These are phyloP conservation scores for Quercus tomentella DNA, from an alignment of 331 rosid species.

Conservation along the genomic window DNA sequence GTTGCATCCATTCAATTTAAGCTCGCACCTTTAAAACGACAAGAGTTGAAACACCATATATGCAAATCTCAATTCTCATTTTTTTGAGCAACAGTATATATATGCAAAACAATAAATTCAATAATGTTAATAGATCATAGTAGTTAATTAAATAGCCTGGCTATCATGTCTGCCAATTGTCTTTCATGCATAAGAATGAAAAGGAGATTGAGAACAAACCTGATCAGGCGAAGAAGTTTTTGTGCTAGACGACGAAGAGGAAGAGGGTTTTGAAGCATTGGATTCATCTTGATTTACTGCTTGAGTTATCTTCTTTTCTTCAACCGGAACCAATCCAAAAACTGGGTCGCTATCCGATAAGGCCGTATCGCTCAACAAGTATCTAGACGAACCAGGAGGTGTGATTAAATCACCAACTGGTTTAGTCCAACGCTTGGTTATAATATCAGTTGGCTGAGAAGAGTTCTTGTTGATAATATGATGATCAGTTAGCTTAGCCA, in stretches of 20 bases:
- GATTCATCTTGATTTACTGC: slow-evolving; percentile 22
- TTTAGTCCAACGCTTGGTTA: slow-evolving; percentile 44
- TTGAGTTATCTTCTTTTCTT: slow-evolving; percentile 22
- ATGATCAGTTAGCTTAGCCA: slow-evolving; percentile 26
- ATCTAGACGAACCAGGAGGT: slow-evolving; percentile 76
- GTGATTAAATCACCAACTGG: slow-evolving; percentile 38
- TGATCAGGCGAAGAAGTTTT: slow-evolving; percentile 49
- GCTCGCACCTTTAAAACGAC: not conserved
- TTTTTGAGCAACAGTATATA: too few species aligned
- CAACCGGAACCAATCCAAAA: slow-evolving; percentile 25
- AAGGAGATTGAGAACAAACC: slow-evolving; percentile 36
- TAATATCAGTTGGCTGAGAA: slow-evolving; percentile 38
- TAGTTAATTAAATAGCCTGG: not conserved
- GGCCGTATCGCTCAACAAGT: slow-evolving; percentile 47
- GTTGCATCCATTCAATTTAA: not conserved
- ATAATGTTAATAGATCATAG: not conserved
- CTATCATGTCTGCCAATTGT: not conserved
- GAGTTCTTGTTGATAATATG: slow-evolving; percentile 40
- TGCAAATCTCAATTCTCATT: too few species aligned
- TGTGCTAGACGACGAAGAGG: slow-evolving; percentile 37
- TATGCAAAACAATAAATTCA: not conserved
- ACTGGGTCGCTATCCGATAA: slow-evolving; percentile 34
- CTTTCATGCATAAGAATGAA: not conserved
- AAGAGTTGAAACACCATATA: too few species aligned
- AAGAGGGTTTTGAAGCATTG: slow-evolving; percentile 34